Base-by-base conservation (phyloP, 2,329 filamentous ascomycete species). In the Arthrobotrys musiformis region DNA sequence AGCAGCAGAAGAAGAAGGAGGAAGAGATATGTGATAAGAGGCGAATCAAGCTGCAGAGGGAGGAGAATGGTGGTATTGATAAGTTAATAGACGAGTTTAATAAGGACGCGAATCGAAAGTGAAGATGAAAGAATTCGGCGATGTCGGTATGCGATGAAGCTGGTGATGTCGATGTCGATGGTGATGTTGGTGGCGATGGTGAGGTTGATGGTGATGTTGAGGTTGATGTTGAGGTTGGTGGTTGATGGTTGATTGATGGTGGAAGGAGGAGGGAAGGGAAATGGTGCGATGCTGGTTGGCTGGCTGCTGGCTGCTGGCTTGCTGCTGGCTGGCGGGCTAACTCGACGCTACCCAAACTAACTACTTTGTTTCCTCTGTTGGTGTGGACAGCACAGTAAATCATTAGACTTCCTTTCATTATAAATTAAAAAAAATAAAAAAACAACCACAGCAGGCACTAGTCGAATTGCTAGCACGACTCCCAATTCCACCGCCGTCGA, bases 281-380 rank as follows among this genome's bases (percentile, higher is more conserved):
- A 69, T 54, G 48, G 40, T 62, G 60, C 58, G 54, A 40, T 37
- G 56, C 54, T 64, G 64, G 66, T 70, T 70, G 67, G 67, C 67
- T 58, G 54, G 54, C 37, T 24, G 54, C 54, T 60, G 22, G 17
- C 33, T 61, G 56, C 35, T 46, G 24, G 22, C 22, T 15, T 62
- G 44, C 30, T 50, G 19, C 42, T 24, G 44, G 44, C 22, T n/a
- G 44, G 22, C 44, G 6, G 7, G 7, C 5, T 22, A 8, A 13
- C 54, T 61, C 5, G 37, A 13, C n/a, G n/a, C n/a, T n/a, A n/a
- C n/a, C n/a, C 3, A 40, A 40, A 40, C 37, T 40, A 5, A 33
- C 30, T 33, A 33, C 5, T n/a, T n/a, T n/a, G n/a, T n/a, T n/a
- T n/a, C n/a, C 30, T 37, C 30, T 46, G 19, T 42, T 40, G 46